phyloP scores from a whole-genome alignment of 2,329 filamentous ascomycete species.

The Diaporthe capsici region DNA sequence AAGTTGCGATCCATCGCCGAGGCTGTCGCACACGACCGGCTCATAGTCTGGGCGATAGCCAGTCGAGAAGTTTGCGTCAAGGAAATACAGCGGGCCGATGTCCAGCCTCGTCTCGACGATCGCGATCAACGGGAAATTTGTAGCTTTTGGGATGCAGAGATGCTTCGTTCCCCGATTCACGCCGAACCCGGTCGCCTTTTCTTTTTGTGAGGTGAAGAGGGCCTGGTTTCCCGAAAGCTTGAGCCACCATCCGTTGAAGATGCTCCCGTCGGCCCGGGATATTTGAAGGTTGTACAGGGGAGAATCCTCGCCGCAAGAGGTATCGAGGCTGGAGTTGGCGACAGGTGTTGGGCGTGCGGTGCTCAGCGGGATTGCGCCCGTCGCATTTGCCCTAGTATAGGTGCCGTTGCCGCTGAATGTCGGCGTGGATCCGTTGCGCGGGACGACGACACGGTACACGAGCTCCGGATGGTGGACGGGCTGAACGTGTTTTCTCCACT shows the following conservation, averaged over 20 bases:
- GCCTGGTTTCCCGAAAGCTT: constrained; percentile 25
- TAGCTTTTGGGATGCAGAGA: constrained; percentile 27
- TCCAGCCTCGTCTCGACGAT: constrained; percentile 34
- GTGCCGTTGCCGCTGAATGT: constrained; percentile 34
- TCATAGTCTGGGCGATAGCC: constrained; percentile 30
- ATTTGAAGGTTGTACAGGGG: constrained; percentile 34
- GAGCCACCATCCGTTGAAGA: constrained; percentile 36
- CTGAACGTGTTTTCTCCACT: constrained; percentile 26
- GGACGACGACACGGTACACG: constrained; percentile 34
- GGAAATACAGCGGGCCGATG: constrained; percentile 32
- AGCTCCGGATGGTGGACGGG: constrained; percentile 22
- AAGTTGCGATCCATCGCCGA: constrained; percentile 23
- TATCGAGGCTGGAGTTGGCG: constrained; percentile 15
- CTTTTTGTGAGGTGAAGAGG: constrained; percentile 34
- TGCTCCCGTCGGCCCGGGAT: constrained; percentile 14
- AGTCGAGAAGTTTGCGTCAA: constrained; percentile 32
- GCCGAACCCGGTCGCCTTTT: constrained; percentile 33
- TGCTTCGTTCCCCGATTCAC: constrained; percentile 27
- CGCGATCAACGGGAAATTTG: constrained; percentile 23
- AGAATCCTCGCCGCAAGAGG: constrained; percentile 22
- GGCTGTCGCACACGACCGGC: constrained; percentile 20
- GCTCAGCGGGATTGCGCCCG: constrained; percentile 24
- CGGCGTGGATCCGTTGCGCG: constrained; percentile 27
- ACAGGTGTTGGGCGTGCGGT: constrained; percentile 24
- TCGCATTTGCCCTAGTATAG: constrained; percentile 19